Evolutionary conservation across 1,284 basidiomycete genomes (phyloP).

Genomic region (Boletus sp.): DNA sequence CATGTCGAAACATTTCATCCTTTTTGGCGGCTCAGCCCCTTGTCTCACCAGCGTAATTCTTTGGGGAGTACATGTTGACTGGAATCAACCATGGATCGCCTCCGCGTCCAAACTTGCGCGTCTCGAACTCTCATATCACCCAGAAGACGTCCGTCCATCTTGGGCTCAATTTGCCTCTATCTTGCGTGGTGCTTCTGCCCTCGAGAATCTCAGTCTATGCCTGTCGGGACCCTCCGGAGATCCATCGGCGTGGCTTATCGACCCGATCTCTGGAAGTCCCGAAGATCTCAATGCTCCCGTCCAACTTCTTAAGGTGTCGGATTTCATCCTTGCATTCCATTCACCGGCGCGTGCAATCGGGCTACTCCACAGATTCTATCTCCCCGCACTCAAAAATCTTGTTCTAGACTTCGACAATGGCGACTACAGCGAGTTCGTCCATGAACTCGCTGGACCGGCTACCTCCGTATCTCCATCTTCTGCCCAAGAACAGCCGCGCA

Average conservation of each 20-base stretch:
- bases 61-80: constrained; percentile 66
- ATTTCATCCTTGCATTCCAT: constrained; percentile 50
- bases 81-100: constrained; percentile 47
- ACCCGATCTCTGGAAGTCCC: constrained; percentile 13
- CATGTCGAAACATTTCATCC: constrained; percentile 39
- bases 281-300: constrained; percentile 37
- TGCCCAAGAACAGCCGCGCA: constrained; percentile 35
- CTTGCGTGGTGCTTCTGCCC: constrained; percentile 46
- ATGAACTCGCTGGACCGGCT: constrained; percentile 36
- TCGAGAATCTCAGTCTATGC: constrained; percentile 48
- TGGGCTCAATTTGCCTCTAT: constrained; percentile 50
- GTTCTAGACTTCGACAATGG: constrained; percentile 51
- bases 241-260: constrained; percentile 37
- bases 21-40: constrained; percentile 58
- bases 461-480: constrained; percentile 27
- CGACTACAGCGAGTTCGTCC: constrained; percentile 49
- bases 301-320: constrained; percentile 46
- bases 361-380: constrained; percentile 47
- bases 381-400: constrained; percentile 49
- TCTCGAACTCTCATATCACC: constrained; percentile 57
- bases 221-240: constrained; percentile 51
- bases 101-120: constrained; percentile 39
- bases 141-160: constrained; percentile 55
- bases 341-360: constrained; percentile 42
- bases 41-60: constrained; percentile 45